Base-by-base conservation (phyloP, 2,329 filamentous ascomycete species). In the Alternaria brassicae region DNA sequence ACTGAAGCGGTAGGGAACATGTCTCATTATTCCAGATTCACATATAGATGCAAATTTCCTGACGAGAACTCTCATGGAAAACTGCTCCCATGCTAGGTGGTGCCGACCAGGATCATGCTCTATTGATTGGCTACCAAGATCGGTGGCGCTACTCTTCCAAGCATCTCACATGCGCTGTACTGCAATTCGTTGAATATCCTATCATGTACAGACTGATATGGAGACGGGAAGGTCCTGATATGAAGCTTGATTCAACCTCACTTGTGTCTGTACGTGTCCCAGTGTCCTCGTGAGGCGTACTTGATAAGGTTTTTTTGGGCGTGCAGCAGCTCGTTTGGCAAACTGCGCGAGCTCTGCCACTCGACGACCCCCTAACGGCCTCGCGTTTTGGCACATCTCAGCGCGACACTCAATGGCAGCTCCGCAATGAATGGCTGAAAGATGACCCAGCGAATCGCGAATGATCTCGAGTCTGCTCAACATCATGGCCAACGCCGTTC, bases 341-440 rank as follows among this genome's bases (percentile, higher is more conserved):
- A 54, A 56, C 62, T 61, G 60, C 65, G 68, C 61, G 70, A 67
- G 67, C 63, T 65, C 55, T 58, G 58, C 36, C 28, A 62, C 53
- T 57, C 59, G 62, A 63, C 59, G 44, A 66, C 56, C 72, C 72
- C 71, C 68, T 71, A 73, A 70, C 68, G 61, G 63, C 66, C 66
- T 64, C 63, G 65, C 66, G 58, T 70, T 69, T 65, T 65, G 70
- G 58, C 65, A 56, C 56, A 56, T 64, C 67, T 64, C 67, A 63
- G 66, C 71, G 67, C 67, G 66, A 67, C 71, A 41, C 63, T 66
- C 71, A 72, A 75, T 72, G 71, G 71, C 73, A 65, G 66, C 60
- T 56, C 61, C 34, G 63, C 56, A 49, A 60, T 61, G 61, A 60
- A 61, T 61, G 56, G 15, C 54, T 67, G 50, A 70, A 73, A 68